Evolutionary conservation across 2,329 filamentous ascomycete species (phyloP), one percentile per base, ranked within the genome.

Genomic region (Lasiodiplodia gonubiensis): DNA sequence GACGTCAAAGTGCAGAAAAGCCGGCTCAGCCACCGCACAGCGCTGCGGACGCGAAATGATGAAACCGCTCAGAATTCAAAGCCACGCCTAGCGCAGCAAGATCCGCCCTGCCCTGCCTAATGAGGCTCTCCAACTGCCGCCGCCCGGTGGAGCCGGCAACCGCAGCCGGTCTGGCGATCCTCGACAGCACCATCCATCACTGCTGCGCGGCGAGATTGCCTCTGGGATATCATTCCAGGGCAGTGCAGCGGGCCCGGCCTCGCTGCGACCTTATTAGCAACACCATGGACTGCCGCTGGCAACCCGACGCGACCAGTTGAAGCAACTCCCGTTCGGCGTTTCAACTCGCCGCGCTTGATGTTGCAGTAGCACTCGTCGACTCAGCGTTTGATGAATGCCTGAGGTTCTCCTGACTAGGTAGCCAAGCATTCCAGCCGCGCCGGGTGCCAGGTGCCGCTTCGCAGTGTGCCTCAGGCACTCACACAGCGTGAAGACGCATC

Each of bases 51-150:
- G 59, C 59, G 49, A 48, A 51, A 63, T 51, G 42, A 51, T 63
- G 59, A 63, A 63, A 63, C 59, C 59, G 39, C 57, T 21, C 57
- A 33, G 35, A 61, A 42, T 48, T 63, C 59, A 63, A 63, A 63
- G 59, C 59, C 59, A 63, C 59, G 59, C 46, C 59, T 49, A 63
- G 59, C 59, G 59, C 59, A 35, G 18, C 57, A 33, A 35, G 42
- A 49, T 49, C 16, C 57, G 57, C 59, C 30, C 42, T 51, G 39
- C 30, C 46, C 55, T 63, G 59, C 59, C 46, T 63, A 25, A 63
- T 63, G 59, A 63, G 59, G 59, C 59, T 63, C 59, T 63, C 46
- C 6, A 63, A 49, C 39, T 35, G 57, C 57, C 57, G 57, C 27
- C 16, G 37, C 14, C 59, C 21, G 59, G 27, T 51, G 42, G 39